phyloP scores from a whole-genome alignment of 202 grass and related monocot genomes.

The Dendrocalamus latiflorus region DNA sequence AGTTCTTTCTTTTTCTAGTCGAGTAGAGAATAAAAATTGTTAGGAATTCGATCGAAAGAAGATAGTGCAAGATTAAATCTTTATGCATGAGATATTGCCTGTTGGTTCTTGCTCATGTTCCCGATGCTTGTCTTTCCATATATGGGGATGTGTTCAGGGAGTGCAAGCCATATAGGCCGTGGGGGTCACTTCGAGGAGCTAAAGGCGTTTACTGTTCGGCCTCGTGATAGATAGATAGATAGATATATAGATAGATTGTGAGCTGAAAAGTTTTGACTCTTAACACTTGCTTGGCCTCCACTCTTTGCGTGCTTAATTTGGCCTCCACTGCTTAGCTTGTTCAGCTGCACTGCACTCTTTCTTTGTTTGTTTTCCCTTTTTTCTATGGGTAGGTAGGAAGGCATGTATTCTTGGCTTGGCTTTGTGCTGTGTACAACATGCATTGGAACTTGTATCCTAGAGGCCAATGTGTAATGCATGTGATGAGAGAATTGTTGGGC shows the following conservation, averaged over 20 bases:
- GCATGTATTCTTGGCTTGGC: conserved; percentile 19
- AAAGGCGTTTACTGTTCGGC: conserved; percentile 38
- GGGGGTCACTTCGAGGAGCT: conserved; percentile 22
- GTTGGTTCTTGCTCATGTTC: conserved; percentile 27
- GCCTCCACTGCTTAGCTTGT: conserved; percentile 17
- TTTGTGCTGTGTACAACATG: conserved; percentile 15
- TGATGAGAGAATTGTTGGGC: conserved; percentile 34
- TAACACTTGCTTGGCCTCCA: neutral
- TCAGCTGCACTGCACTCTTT: neutral
- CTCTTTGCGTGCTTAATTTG: conserved; percentile 33
- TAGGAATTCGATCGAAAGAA: conserved; percentile 24
- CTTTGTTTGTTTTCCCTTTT: neutral
- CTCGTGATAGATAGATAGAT: conserved; percentile 17
- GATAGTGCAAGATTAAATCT: conserved; percentile 23
- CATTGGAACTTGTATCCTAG: conserved; percentile 55
- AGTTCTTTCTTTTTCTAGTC: conserved; percentile 1
- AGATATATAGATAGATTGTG: neutral
- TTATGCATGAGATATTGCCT: conserved; percentile 36
- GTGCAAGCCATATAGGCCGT: conserved; percentile 10
- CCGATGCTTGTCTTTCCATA: conserved; percentile 33
- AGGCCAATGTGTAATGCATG: conserved; percentile 50
- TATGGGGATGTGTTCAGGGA: conserved; percentile 38
- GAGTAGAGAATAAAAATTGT: conserved; percentile 24
- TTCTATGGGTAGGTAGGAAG: conserved; percentile 30
- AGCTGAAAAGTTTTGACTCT: conserved; percentile 46